phyloP scores from a whole-genome alignment of 179 eudicot genomes.

The Actinidia arguta region DNA sequence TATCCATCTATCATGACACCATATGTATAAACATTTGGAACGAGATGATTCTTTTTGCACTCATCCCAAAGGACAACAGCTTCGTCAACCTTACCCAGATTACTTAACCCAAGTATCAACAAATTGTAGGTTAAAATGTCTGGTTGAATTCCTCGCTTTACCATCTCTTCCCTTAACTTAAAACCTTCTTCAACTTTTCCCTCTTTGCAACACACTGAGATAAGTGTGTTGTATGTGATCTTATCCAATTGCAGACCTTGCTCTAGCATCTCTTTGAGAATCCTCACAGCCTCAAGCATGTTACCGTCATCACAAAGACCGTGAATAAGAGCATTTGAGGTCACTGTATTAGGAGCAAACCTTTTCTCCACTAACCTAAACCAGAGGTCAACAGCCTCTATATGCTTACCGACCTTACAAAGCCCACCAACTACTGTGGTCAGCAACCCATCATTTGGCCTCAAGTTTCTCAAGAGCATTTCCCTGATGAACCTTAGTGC shows the following conservation, averaged over 20 bases:
- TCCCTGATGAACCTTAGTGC: slow-evolving; percentile 48
- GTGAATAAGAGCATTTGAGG: slow-evolving; percentile 83
- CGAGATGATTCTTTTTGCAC: slow-evolving; percentile 51
- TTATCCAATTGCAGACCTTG: slow-evolving; percentile 59
- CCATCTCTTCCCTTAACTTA: slow-evolving; percentile 74
- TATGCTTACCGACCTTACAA: slow-evolving; percentile 63
- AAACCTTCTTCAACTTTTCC: slow-evolving; percentile 72
- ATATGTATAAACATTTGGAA: slow-evolving; percentile 58
- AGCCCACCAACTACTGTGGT: slow-evolving; percentile 62
- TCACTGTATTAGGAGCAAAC: slow-evolving; percentile 59
- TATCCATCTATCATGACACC: slow-evolving; percentile 77
- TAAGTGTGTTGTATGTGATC: slow-evolving; percentile 76
- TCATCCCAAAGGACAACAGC: slow-evolving; percentile 69
- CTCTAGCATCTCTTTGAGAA: slow-evolving; percentile 71
- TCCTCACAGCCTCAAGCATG: slow-evolving; percentile 60
- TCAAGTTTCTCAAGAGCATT: slow-evolving; percentile 71
- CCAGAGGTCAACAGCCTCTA: slow-evolving; percentile 72
- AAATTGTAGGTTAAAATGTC: slow-evolving; percentile 62
- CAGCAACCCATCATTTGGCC: slow-evolving; percentile 71
- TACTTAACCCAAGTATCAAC: slow-evolving; percentile 65
- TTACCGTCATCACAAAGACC: slow-evolving; percentile 69
- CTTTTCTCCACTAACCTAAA: slow-evolving; percentile 53
- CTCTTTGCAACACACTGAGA: slow-evolving; percentile 70
- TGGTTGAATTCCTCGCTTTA: slow-evolving; percentile 52
- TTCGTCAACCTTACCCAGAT: slow-evolving; percentile 68